These are phyloP conservation scores for Cryptococcus jaspeensis DNA, from an alignment of 1,284 basidiomycete genomes.

Conservation along the genomic window DNA sequence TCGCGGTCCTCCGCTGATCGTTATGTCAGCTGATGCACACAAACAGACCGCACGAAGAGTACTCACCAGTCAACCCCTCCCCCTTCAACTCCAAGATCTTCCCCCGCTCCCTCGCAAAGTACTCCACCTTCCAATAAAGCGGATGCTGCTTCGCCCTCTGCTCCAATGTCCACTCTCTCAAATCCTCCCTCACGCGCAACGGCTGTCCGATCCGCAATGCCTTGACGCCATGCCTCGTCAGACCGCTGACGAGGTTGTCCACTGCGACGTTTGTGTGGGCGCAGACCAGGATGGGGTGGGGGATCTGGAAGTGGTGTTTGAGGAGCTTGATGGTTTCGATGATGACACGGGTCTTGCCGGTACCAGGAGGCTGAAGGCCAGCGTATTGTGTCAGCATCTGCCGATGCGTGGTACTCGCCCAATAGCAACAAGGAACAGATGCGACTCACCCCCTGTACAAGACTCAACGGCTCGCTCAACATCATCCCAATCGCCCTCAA, in stretches of 20 bases:
- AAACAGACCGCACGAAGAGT: background rate
- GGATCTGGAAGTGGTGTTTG: constrained; percentile 78
- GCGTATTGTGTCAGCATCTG: constrained; percentile 5
- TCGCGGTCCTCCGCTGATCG: constrained; percentile 4
- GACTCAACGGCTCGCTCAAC: constrained; percentile 71
- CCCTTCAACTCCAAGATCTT: background rate
- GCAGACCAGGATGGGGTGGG: constrained; percentile 79
- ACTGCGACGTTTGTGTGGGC: constrained; percentile 93
- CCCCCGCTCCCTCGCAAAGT: background rate
- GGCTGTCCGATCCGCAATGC: constrained; percentile 73
- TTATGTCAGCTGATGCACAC: background rate
- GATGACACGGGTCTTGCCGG: constrained; percentile 87
- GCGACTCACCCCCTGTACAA: constrained; percentile 78
- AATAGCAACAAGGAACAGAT: background rate
- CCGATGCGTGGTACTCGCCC: background rate
- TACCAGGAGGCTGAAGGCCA: constrained; percentile 76
- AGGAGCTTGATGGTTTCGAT: constrained; percentile 78
- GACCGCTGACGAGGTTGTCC: constrained; percentile 83
- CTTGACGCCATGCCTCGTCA: constrained; percentile 59
- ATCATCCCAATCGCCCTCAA: constrained; percentile 80
- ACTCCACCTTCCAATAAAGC: constrained; percentile 36
- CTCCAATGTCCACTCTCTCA: constrained; percentile 66
- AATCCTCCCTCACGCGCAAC: constrained; percentile 61
- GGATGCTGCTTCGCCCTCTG: constrained; percentile 65
- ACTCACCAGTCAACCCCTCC: background rate